Base-by-base conservation (phyloP, 257 asterid genomes). In the Salvia splendens region DNA sequence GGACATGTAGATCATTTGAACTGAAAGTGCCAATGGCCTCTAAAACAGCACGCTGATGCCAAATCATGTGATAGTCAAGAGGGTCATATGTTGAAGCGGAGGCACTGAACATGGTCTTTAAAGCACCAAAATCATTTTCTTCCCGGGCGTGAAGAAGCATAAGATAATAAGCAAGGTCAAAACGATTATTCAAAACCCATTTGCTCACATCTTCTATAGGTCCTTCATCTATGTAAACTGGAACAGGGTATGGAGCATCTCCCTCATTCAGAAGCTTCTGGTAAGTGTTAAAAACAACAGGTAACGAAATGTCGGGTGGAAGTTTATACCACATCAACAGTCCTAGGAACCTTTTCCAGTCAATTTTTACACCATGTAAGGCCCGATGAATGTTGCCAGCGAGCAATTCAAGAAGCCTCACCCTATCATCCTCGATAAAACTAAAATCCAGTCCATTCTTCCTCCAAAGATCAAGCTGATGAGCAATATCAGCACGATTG, bases 51-150 rank as follows among this genome's bases (percentile, higher is more conserved):
- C 96, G 96, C 62, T 94, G 96, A 85, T 94, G 99, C 99, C 99
- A 94, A 76, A 94, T 88, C 96, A 87, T 91, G 87, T 94, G 99
- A 83, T 89, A 82, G 84, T 94, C 99, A 74, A 94, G 97, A 36
- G 99, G 96, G 73, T 94, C 96, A 75, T 84, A 79, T n/a, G 98
- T 88, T 35, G 96, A 91, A 64, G 99, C 91, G 62, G 81, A 85
- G 63, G 99, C 87, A 82, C 96, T 87, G 80, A 92, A 89, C 98
- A 92, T 92, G 42, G 92, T 83, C 85, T 94, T 91, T 20, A 94
- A 48, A 57, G 82, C 83, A 41, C 88, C 82, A 79, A 85, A 88
- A 59, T 88, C 86, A 68, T 73, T 80, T 79, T 86, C 96, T 75
- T 84, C 82, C 65, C 89, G 85, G 45, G 99, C 91, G n/a, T 94